Percentiles rank a stretch among this genome's conserved stretches.
Conservation (phyloP, 1,284 basidiomycete species). For the Veloporphyrellus conicus region DNA sequence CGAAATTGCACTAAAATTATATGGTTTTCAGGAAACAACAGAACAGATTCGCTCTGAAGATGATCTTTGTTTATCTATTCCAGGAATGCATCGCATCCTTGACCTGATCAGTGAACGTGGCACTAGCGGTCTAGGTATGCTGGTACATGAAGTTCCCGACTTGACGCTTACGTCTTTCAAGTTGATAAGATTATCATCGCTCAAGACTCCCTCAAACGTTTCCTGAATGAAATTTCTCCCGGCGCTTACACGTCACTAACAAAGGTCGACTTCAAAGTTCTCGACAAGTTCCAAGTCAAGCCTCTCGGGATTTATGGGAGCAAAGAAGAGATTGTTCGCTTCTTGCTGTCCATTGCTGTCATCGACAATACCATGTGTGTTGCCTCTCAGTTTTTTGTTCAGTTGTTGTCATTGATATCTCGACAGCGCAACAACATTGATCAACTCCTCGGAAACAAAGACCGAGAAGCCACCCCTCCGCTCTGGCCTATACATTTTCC, state of each 20-base stretch:
- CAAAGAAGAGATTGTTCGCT: conserved; percentile 44
- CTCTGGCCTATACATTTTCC: conserved; percentile 49
- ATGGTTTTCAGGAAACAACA: conserved; percentile 11
- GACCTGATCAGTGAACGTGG: conserved; percentile 52
- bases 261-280: conserved; percentile 48
- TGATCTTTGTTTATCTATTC: conserved; percentile 33
- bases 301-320: conserved; percentile 56
- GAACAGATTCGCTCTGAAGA: conserved; percentile 12
- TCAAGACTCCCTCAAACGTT: conserved; percentile 43
- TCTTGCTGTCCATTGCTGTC: conserved; percentile 36
- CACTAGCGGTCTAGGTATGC: conserved; percentile 48
- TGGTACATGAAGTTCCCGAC: background rate
- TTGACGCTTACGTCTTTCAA: conserved; percentile 21
- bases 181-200: conserved; percentile 60
- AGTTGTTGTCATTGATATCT: background rate
- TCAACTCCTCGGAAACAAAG: conserved; percentile 12
- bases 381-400: background rate
- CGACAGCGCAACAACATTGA: conserved; percentile 14
- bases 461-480: conserved; percentile 34
- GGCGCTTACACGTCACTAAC: conserved; percentile 50
- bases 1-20: background rate
- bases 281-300: conserved; percentile 43
- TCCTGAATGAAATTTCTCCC: conserved; percentile 46
- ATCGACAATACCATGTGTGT: conserved; percentile 40
- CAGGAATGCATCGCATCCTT: conserved; percentile 51